A percentile compares a stretch with the other conserved stretches of the same genome.
Conservation (phyloP, 495 filamentous ascomycete genomes). For the Penicillium robsamsonii region DNA sequence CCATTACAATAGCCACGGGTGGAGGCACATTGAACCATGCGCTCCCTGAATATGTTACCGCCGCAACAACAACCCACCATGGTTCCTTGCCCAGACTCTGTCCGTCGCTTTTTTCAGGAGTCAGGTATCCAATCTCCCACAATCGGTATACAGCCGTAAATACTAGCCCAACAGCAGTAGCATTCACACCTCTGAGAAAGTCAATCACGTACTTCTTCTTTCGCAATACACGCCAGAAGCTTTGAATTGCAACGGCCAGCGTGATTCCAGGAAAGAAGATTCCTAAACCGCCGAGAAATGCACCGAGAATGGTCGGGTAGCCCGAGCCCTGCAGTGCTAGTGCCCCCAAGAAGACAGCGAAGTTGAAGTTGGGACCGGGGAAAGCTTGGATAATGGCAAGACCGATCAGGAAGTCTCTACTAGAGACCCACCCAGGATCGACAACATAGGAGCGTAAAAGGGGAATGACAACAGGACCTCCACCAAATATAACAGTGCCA, state of each 20-base stretch:
- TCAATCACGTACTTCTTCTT: no score
- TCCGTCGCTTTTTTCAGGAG: not conserved
- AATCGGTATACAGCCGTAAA: not conserved
- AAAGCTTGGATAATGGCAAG: not conserved
- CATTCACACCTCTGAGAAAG: no score
- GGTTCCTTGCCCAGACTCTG: not conserved
- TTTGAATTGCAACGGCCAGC: no score
- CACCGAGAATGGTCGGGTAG: no score
- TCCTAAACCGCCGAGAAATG: no score
- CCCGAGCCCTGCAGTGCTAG: no score
- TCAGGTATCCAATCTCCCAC: not conserved
- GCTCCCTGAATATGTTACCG: not conserved
- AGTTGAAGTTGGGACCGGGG: not conserved
- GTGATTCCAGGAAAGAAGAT: no score
- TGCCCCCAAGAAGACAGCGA: no score
- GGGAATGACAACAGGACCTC: not conserved
- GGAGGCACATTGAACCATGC: not conserved
- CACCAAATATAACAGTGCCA: not conserved
- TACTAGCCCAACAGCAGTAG: not conserved
- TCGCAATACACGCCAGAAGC: no score
- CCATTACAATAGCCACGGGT: not conserved
- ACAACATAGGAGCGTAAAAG: not conserved
- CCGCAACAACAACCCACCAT: not conserved
- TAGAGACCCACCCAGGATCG: not conserved
- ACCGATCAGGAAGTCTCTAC: not conserved